Conservation (phyloP, 1,284 basidiomycete genomes). For the Ceratobasidium sp. region DNA sequence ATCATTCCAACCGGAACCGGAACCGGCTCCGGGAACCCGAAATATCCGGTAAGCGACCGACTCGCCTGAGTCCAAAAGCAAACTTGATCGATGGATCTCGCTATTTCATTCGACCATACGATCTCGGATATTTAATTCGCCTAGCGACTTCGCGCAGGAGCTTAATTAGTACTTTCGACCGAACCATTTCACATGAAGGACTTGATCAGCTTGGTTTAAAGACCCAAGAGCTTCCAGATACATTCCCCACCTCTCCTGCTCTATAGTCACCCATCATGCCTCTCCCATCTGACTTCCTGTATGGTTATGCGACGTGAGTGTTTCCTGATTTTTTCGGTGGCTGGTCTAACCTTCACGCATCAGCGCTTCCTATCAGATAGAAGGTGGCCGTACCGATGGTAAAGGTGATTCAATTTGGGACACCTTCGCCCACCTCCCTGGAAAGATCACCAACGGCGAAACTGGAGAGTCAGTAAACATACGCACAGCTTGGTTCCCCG, state of each 20-base stretch:
- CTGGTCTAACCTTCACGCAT: neutral
- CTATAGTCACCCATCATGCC: neutral
- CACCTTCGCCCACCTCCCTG: neutral
- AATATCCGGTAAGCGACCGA: neutral
- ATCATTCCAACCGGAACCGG: too few species aligned
- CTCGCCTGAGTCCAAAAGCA: neutral
- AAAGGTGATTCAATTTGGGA: constrained; percentile 34
- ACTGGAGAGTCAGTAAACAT: constrained; percentile 21
- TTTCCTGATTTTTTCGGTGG: neutral
- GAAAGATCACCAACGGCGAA: constrained; percentile 14
- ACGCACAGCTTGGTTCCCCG: constrained; percentile 44
- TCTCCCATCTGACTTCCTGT: constrained; percentile 11
- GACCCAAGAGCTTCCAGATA: neutral
- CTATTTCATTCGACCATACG: neutral
- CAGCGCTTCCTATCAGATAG: constrained; percentile 33
- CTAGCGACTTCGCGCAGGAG: neutral
- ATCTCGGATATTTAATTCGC: neutral
- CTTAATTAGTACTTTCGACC: neutral
- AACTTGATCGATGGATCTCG: neutral
- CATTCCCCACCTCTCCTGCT: neutral
- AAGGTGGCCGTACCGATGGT: constrained; percentile 26
- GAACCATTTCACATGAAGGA: neutral
- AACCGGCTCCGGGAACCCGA: neutral
- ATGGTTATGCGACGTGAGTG: constrained; percentile 22
- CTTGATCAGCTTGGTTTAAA: neutral